Evolutionary conservation across 106 monocot species (phyloP).

Genomic region (Acorus gramineus): DNA sequence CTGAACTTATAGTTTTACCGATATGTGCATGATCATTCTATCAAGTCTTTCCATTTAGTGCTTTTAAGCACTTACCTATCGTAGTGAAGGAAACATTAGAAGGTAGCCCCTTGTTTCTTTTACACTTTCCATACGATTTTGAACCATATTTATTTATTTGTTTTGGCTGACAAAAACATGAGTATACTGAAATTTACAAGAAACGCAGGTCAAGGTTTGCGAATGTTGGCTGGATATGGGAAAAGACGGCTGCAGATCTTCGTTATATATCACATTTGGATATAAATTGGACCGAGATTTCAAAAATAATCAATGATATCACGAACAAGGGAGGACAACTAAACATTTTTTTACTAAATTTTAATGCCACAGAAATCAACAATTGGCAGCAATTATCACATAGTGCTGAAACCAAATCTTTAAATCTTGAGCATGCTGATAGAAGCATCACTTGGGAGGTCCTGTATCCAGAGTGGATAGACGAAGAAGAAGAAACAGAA

Average conservation of each 20-base stretch:
- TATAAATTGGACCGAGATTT: constrained; percentile 54
- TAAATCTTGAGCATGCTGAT: constrained; percentile 29
- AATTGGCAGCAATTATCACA: constrained; percentile 48
- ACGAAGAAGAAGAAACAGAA: constrained; percentile 73
- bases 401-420: constrained; percentile 13
- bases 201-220: constrained; percentile 28
- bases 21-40: too few species aligned
- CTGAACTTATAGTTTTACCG: too few species aligned
- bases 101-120: too few species aligned
- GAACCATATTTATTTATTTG: too few species aligned
- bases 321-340: constrained; percentile 13
- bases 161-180: too few species aligned
- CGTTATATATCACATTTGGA: constrained; percentile 41
- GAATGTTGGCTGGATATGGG: constrained; percentile 59
- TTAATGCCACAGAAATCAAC: constrained; percentile 58
- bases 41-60: too few species aligned
- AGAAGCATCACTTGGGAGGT: constrained; percentile 59
- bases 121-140: too few species aligned
- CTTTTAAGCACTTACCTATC: too few species aligned
- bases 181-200: not conserved
- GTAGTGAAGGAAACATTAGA: too few species aligned
- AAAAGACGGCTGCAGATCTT: constrained; percentile 22
- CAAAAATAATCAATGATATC: constrained; percentile 16
- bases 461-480: constrained; percentile 95
- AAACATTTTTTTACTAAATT: constrained; percentile 60